phyloP scores from a whole-genome alignment of 495 filamentous ascomycete genomes.

The Xylaria palmicola region DNA sequence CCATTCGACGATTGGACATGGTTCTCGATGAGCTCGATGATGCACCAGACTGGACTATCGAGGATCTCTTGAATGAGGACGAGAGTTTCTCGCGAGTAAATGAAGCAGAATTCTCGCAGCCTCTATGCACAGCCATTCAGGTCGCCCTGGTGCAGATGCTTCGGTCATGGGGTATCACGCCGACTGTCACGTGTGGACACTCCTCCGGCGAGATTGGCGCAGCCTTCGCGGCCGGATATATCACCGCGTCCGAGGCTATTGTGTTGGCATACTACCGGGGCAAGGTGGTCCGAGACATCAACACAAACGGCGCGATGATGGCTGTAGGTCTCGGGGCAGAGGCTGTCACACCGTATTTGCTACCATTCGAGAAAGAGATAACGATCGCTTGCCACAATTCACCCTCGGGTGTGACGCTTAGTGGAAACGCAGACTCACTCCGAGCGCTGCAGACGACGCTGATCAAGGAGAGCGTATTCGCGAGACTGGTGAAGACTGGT shows the following conservation, averaged over 20 bases:
- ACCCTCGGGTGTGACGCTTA: background rate
- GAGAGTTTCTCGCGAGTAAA: slow-evolving; percentile 3
- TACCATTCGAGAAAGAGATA: background rate
- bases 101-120: slow-evolving; percentile 37
- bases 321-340: slow-evolving; percentile 30
- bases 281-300: slow-evolving; percentile 34
- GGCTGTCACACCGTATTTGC: background rate
- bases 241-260: slow-evolving; percentile 46
- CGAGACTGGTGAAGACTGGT: background rate
- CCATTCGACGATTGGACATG: background rate
- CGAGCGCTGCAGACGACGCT: background rate
- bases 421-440: background rate
- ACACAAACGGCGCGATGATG: slow-evolving; percentile 42
- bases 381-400: background rate
- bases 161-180: slow-evolving; percentile 46
- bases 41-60: background rate
- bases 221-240: slow-evolving; percentile 45
- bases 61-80: background rate
- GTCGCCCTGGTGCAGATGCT: slow-evolving; percentile 53
- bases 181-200: slow-evolving; percentile 55
- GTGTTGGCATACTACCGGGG: slow-evolving; percentile 48
- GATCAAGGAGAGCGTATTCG: background rate
- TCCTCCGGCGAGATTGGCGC: slow-evolving; percentile 64
- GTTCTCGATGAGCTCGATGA: background rate
- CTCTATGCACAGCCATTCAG: slow-evolving; percentile 52